Evolutionary conservation across 1,139 yeast genomes (phyloP), one percentile per base, ranked within the genome.

Genomic region (Hanseniaspora gamundiae): DNA sequence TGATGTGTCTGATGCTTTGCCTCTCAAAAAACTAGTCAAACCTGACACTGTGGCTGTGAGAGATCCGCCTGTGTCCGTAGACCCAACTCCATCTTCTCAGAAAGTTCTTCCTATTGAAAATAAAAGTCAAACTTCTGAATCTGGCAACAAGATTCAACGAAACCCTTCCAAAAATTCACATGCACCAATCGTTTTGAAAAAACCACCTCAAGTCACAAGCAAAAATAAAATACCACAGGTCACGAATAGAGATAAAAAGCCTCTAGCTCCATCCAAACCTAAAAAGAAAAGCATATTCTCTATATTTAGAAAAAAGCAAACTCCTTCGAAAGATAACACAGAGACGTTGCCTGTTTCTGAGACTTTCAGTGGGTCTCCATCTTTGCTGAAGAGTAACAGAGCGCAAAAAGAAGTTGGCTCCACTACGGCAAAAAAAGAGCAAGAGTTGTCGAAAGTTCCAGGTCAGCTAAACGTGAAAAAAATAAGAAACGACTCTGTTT

Each of bases 281-380:
- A 41, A 64, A 59, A 62, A 57, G 50, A 61, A 56, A 46, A 57
- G 65, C 30, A 55, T 66, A 33, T 58, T 66, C 44, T 61, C 66
- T 9, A 58, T 66, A 31, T 55, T 66, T 43, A 61, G 56, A 43
- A 55, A 49, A 38, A 59, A 54, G 38, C 51, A 45, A 16, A 44
- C 33, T 35, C 39, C 33, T 40, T 30, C 45, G 35, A 11, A 30
- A 41, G 21, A 17, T 14, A 26, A 41, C n/a, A 21, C 22, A 33
- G 39, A 38, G 28, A 35, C 35, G 14, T 6, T 40, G 46, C 39
- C 39, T 27, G 46, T 13, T 28, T 40, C 41, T n/a, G 41, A 26
- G 26, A 40, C 39, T 21, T 33, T 38, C 24, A 39, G 45, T 9
- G 35, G 35, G 6, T 38, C 31, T 17, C 17, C 40, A 5, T 33